These are phyloP conservation scores for Apiotrichum brassicae DNA, from an alignment of 1,284 basidiomycete species.

Conservation along the genomic window DNA sequence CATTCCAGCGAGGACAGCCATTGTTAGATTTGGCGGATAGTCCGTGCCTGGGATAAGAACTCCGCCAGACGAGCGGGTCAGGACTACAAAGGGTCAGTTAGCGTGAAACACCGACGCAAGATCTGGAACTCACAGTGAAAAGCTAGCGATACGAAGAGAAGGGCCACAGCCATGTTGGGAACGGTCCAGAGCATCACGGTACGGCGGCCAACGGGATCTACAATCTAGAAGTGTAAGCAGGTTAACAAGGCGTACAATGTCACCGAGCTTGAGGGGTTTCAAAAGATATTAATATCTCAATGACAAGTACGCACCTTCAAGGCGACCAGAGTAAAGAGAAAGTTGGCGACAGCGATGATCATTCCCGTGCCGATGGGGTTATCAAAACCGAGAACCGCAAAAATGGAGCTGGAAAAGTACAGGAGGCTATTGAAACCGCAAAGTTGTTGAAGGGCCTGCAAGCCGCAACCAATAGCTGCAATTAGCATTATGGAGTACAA, in stretches of 20 bases:
- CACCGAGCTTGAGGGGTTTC: too few relatives aligned
- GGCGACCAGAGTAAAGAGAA: conserved; percentile 72
- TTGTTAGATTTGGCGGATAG: conserved; percentile 62
- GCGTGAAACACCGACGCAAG: not conserved
- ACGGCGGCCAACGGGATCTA: conserved; percentile 69
- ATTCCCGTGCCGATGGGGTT: conserved; percentile 72
- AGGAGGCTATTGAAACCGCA: conserved; percentile 70
- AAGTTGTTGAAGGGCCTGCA: conserved; percentile 75
- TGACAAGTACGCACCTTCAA: conserved; percentile 51
- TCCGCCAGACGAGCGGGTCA: conserved; percentile 63
- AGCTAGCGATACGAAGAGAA: conserved; percentile 49
- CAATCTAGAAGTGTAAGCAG: conserved; percentile 46
- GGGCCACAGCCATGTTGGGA: conserved; percentile 68
- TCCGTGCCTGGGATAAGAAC: conserved; percentile 58
- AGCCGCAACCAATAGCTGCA: conserved; percentile 64
- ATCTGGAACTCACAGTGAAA: not conserved
- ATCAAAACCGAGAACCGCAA: conserved; percentile 70
- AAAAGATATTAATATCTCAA: conserved; percentile 1
- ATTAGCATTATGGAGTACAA: not conserved
- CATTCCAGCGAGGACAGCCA: conserved; percentile 69
- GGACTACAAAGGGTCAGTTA: conserved; percentile 47
- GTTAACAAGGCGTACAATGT: too few relatives aligned
- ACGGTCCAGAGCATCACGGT: conserved; percentile 69
- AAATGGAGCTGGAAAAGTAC: conserved; percentile 66
- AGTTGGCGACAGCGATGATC: conserved; percentile 71